Percentiles rank a stretch among this genome's conserved stretches.
These are phyloP conservation scores for Debaryomyces sp. DNA, from an alignment of 1,139 yeast species.

Conservation along the genomic window DNA sequence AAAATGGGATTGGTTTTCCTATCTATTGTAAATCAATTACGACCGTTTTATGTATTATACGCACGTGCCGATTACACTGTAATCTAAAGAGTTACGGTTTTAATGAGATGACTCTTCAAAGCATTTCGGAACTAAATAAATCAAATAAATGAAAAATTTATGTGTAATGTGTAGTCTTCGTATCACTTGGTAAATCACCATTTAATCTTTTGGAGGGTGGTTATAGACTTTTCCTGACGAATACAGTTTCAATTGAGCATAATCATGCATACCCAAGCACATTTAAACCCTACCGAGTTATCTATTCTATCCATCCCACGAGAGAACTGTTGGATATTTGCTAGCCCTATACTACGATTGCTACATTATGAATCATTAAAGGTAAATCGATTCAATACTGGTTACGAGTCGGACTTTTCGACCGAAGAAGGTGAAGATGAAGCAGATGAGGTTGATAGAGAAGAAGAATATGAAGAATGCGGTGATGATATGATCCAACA, in stretches of 20 bases:
- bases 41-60: not conserved
- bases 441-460: slow-evolving; percentile 17
- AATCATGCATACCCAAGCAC: slow-evolving; percentile 42
- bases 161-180: not conserved
- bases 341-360: slow-evolving; percentile 47
- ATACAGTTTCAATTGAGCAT: not conserved
- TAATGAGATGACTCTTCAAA: not conserved
- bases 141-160: not conserved
- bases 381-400: slow-evolving; percentile 14
- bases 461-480: slow-evolving; percentile 2
- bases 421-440: slow-evolving; percentile 24
- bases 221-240: not conserved
- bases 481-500: not conserved
- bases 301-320: slow-evolving; percentile 53
- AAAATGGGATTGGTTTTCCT: slow-evolving; percentile 1
- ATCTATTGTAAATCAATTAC: not conserved
- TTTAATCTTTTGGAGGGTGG: not conserved
- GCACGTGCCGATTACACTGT: not conserved
- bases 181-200: not conserved
- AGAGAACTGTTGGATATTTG: slow-evolving; percentile 52
- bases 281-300: slow-evolving; percentile 45
- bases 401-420: slow-evolving; percentile 16
- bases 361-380: slow-evolving; percentile 28
- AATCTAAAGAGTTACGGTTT: not conserved
- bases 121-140: not conserved